Base-by-base conservation (phyloP, 2,329 filamentous ascomycete species). In the Paecilomyces niveus region DNA sequence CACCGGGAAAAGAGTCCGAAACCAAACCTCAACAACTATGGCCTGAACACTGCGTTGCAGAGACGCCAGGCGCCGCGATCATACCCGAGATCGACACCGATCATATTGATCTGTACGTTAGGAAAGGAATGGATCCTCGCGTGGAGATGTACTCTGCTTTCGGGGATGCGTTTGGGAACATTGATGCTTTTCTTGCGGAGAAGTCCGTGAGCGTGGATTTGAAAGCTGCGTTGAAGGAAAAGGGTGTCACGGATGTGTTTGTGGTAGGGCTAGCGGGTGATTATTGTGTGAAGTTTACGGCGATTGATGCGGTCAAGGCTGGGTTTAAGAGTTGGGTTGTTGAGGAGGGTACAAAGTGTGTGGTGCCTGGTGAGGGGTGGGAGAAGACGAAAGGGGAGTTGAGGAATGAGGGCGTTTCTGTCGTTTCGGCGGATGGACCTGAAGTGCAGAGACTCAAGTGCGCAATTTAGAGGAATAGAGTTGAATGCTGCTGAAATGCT, bases 61-160 rank as follows among this genome's bases (percentile, higher is more conserved):
- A 80, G 52, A 90, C 89, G 0, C 72, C 79, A 0, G 94, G 94
- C 10, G 86, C 89, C 0, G 82, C 85, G 54, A 79, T 97, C 22
- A 80, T 94, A 6, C 82, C 87, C 0, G 91, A 92, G 69, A 80
- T 97, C 1, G 78, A 90, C 54, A 59, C 70, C 13, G 66, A 69
- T 7, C 80, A 78, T 15, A 64, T 96, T n/a, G 82, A 93, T 64
- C 65, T 74, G 35, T 78, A 91, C 29, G 76, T 97, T 13, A 83
- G 89, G 64, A 99, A 99, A 78, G 94, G 94, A 10, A 83, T 80
- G 69, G 82, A 91, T 69, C 72, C 80, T 52, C 78, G 83, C 52
- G 83, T 96, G 1, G 94, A 99, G 75, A 96, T 97, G 89, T 97
- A 97, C 76, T 93, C 89, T 61, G 92, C 88, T 0, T 97, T 99